phyloP scores from a whole-genome alignment of 345 rosid genomes.

The Viola odorata region DNA sequence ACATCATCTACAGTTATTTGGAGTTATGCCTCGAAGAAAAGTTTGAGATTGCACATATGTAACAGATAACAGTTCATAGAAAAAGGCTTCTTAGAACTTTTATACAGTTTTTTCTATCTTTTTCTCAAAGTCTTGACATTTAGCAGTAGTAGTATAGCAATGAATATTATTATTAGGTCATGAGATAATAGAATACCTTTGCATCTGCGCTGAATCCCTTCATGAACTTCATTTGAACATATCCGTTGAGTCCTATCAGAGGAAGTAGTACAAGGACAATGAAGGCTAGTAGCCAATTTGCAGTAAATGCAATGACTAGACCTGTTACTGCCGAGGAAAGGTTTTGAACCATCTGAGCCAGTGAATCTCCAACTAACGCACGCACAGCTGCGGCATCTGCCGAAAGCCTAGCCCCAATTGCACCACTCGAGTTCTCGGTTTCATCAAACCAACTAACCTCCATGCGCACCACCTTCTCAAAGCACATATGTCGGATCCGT shows the following conservation, averaged over 20 bases:
- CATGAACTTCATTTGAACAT: conserved; percentile 54
- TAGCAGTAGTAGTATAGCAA: not conserved
- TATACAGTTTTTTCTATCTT: no score
- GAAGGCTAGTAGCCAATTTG: conserved; percentile 62
- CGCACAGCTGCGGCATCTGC: conserved; percentile 72
- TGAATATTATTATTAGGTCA: no score
- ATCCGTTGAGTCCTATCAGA: conserved; percentile 53
- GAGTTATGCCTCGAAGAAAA: not conserved
- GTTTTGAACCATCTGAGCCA: conserved; percentile 59
- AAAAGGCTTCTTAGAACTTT: no score
- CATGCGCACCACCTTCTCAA: conserved; percentile 78
- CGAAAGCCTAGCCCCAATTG: conserved; percentile 71
- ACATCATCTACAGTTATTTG: conserved; percentile 50
- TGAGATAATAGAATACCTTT: conserved; percentile 37
- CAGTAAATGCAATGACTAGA: conserved; percentile 68
- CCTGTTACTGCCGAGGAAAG: conserved; percentile 52
- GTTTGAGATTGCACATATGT: not conserved
- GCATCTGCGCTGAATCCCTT: conserved; percentile 75
- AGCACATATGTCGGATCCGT: conserved; percentile 63
- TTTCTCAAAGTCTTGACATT: no score
- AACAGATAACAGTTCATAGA: not conserved
- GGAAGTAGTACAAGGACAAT: conserved; percentile 61
- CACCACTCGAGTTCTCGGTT: conserved; percentile 71
- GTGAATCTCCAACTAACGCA: conserved; percentile 67
- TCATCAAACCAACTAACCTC: conserved; percentile 85